These are phyloP conservation scores for Eucalyptus pauciflora DNA, from an alignment of 345 rosid genomes.

Conservation along the genomic window DNA sequence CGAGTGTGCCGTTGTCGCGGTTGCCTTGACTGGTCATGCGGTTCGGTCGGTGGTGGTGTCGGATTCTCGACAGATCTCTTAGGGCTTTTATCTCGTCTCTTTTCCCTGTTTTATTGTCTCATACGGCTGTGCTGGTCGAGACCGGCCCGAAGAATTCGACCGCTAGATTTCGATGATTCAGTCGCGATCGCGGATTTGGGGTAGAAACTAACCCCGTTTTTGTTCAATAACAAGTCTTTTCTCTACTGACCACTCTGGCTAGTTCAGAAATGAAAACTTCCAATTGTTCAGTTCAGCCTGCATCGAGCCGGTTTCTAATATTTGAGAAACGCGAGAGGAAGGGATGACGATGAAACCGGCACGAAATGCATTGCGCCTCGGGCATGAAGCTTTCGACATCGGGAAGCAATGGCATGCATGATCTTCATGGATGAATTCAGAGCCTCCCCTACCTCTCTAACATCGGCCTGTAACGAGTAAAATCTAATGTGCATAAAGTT, in stretches of 20 bases:
- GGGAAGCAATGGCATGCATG: slow-evolving; percentile 40
- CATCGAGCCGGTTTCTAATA: background rate
- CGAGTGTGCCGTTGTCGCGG: background rate
- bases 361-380: slow-evolving; percentile 20
- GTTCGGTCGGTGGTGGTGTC: background rate
- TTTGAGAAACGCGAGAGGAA: background rate
- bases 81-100: background rate
- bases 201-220: background rate
- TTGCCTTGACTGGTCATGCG: background rate
- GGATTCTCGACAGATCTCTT: background rate
- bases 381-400: slow-evolving; percentile 34
- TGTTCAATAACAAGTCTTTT: slow-evolving; percentile 50
- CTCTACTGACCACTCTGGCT: slow-evolving; percentile 47
- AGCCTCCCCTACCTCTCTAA: slow-evolving; percentile 45
- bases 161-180: background rate
- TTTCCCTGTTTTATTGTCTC: background rate
- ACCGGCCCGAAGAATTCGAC: background rate
- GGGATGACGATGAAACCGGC: background rate
- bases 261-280: slow-evolving; percentile 55
- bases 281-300: slow-evolving; percentile 60
- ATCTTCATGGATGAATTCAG: slow-evolving; percentile 35
- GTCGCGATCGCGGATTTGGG: background rate
- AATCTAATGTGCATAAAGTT: background rate
- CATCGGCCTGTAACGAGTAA: slow-evolving; percentile 36
- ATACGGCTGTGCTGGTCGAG: background rate